Base-by-base conservation (phyloP, 2,329 filamentous ascomycete genomes). In the Paracorniculantispora psalliotae region DNA sequence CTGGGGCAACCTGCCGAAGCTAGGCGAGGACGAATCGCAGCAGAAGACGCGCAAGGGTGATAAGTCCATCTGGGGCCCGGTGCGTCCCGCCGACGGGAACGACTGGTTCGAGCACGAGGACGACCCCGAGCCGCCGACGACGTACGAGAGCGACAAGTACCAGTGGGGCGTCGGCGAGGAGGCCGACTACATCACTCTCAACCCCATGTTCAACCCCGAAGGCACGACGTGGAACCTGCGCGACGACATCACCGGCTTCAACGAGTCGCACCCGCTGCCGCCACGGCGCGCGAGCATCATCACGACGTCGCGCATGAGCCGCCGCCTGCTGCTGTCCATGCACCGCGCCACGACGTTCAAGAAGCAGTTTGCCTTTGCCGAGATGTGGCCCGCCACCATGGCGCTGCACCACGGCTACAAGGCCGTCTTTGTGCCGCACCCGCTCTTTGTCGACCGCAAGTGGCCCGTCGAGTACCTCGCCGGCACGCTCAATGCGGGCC, bases 351-450 rank as follows among this genome's bases (percentile, higher is more conserved):
- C 92, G 4, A 85, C 87, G 30, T 83, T 90, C 67, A 87, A 88
- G 69, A 92, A 92, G 66, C 90, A 96, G 73, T 90, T 90, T 63
- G 96, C 94, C 77, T 96, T 96, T 71, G 90, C 92, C 0, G 93
- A 97, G 73, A 97, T 97, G 92, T 97, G 91, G 91, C 91, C 92
- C 0, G 88, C 88, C 1, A 94, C 90, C 0, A 86, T 90, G 1
- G 90, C 92, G 1, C 81, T 97, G 10, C 92, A 97, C 61, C 92
- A 97, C 71, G 93, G 93, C 12, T 87, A 90, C 75, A 97, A 97
- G 77, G 92, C 91, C 39, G 92, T 97, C 15, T 96, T 89, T 64
- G 91, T 87, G 2, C 93, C 93, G 1, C 93, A 97, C 67, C 91
- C 92, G 1, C 82, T 96, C 58, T 97, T 89, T 70, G 84, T 93